phyloP scores from a whole-genome alignment of 2,329 filamentous ascomycete species.

The Fusarium sp. region DNA sequence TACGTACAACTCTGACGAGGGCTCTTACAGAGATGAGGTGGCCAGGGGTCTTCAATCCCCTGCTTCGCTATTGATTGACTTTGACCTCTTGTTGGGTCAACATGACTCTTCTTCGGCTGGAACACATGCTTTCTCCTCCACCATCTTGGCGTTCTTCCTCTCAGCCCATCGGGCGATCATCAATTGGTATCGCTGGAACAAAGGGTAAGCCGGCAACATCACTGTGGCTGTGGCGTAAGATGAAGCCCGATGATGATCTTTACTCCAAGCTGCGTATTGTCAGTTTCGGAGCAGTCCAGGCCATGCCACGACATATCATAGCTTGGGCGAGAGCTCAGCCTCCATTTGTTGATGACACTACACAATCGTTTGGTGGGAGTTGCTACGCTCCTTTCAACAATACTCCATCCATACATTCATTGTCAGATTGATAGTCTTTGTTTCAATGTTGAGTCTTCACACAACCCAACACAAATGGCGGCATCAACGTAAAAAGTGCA shows the following conservation, averaged over 20 bases:
- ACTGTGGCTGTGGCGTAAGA: neutral
- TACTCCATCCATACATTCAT: neutral
- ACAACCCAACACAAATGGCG: neutral
- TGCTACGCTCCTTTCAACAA: neutral
- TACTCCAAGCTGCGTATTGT: conserved; percentile 12
- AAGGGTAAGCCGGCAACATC: neutral
- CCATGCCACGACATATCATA: conserved; percentile 23
- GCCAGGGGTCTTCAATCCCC: conserved; percentile 26
- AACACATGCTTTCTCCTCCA: conserved; percentile 11
- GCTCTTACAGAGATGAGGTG: conserved; percentile 31
- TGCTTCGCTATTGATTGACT: conserved; percentile 20
- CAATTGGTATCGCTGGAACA: neutral
- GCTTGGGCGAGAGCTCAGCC: conserved; percentile 8
- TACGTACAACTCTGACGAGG: conserved; percentile 13
- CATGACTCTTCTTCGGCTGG: conserved; percentile 10
- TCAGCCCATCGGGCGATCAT: conserved; percentile 3
- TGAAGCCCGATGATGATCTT: conserved; percentile 14
- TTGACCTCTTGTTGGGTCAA: conserved; percentile 13
- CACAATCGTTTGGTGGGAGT: neutral
- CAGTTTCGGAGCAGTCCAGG: conserved; percentile 19
- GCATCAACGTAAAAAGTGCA: neutral
- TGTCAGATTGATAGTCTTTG: neutral
- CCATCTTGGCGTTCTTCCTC: conserved; percentile 5
- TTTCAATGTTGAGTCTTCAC: neutral
- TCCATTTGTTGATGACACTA: conserved; percentile 10